Base-by-base conservation (phyloP, 2,329 filamentous ascomycete genomes). In the Kalmusia sp. region DNA sequence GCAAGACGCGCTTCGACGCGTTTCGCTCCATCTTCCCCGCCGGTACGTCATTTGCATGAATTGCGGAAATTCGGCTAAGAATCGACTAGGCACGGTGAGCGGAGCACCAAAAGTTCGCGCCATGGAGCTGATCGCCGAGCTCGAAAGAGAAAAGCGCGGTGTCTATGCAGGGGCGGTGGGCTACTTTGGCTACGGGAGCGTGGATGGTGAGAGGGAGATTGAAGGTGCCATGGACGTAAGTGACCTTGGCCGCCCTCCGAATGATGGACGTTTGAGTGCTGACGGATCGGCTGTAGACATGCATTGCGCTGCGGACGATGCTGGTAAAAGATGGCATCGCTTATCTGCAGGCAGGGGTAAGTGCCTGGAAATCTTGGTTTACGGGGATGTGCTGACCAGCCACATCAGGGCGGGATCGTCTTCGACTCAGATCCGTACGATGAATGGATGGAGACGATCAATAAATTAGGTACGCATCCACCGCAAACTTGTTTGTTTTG, bases 1-100 rank as follows among this genome's bases (percentile, higher is more conserved):
- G 83, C 33, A 92, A 92, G 80, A 93, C 92, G 25, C 85, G 95
- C 53, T 99, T 96, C 76, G 93, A 98, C 71, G 95, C 95, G 8
- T 96, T 99, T 79, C 86, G 93, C 24, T 93, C 90, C 61, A 97
- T 99, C 67, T 99, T 99, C 80, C 95, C 95, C 0, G 95, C 95
- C 4, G 95, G 95, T 51, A 57, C 52, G 68, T 69, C 53, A 59
- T 33, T 31, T 28, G 14, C 48, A 31, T 12, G 17, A 41, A 37
- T 31, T 25, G 41, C 27, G 17, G 40, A 54, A 59, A 33, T 53
- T 45, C 45, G 49, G 52, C 54, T 50, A 33, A 51, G 34, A 15
- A 40, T 39, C 52, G 24, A 53, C 40, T 52, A 70, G 70, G 70
- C 25, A 99, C 95, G 0, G 93, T 98, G 25, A 95, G 90, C 15